phyloP scores from a whole-genome alignment of 2,329 filamentous ascomycete genomes.

The Colletotrichum graminicola region DNA sequence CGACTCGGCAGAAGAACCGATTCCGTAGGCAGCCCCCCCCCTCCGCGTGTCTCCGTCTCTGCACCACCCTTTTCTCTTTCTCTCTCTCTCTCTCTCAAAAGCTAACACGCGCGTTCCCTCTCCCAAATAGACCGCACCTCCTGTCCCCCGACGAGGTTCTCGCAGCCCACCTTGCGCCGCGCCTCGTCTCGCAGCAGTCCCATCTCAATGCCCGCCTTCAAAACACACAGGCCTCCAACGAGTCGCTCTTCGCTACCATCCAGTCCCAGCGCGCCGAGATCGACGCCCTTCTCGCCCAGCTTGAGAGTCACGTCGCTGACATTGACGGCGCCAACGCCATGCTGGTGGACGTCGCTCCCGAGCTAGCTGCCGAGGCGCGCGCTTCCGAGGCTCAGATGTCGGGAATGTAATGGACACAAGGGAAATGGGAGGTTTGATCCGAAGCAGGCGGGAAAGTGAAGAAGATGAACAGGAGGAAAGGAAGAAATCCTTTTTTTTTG shows the following conservation, averaged over 20 bases:
- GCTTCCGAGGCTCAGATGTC: constrained; percentile 57
- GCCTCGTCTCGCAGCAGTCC: constrained; percentile 65
- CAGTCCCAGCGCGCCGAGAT: constrained; percentile 67
- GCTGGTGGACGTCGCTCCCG: constrained; percentile 60
- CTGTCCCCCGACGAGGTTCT: constrained; percentile 66
- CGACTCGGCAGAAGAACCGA: constrained; percentile 49
- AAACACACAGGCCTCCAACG: constrained; percentile 69
- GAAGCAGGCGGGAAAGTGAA: neutral
- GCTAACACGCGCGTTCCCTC: neutral
- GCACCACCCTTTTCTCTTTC: neutral
- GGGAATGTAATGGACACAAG: constrained; percentile 35
- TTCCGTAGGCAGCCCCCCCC: constrained; percentile 56
- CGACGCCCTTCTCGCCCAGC: constrained; percentile 59
- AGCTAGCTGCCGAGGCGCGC: constrained; percentile 64
- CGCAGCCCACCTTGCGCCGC: constrained; percentile 66
- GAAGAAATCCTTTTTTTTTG: too few relatives aligned
- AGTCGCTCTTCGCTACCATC: constrained; percentile 64
- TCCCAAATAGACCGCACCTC: constrained; percentile 63
- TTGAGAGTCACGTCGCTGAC: constrained; percentile 67
- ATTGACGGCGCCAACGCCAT: constrained; percentile 65
- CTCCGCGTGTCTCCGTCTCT: neutral
- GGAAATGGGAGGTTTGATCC: too few relatives aligned
- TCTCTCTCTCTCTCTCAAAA: too few relatives aligned
- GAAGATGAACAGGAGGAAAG: neutral
- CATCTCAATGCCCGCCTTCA: constrained; percentile 69